phyloP scores from a whole-genome alignment of 192 early-diverging fungal genomes.

The Allomyces javanicus region DNA sequence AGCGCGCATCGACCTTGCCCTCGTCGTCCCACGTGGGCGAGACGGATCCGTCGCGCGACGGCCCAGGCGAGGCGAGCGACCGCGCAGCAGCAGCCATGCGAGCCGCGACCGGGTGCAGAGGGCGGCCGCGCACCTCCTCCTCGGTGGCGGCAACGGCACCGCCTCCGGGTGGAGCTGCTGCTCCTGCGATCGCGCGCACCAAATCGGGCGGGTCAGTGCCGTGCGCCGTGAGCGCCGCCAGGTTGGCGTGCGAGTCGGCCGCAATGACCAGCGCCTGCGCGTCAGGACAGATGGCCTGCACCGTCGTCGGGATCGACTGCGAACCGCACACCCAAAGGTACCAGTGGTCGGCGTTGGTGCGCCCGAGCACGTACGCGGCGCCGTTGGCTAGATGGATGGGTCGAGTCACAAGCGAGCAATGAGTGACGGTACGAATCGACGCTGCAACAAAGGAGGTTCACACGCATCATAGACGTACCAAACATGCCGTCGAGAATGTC shows the following conservation, averaged over 20 bases:
- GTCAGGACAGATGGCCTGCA: background rate
- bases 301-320: background rate
- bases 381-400: conserved; percentile 28
- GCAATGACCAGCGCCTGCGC: conserved; percentile 11
- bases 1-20: too few relatives aligned
- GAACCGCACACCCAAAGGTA: conserved; percentile 59
- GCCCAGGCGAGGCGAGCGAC: conserved; percentile 4
- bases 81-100: too few relatives aligned
- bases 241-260: background rate
- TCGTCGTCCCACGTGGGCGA: too few relatives aligned
- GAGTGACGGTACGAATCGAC: too few relatives aligned
- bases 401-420: too few relatives aligned
- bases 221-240: background rate
- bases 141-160: too few relatives aligned
- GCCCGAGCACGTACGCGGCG: conserved; percentile 78
- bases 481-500: conserved; percentile 43
- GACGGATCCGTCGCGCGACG: background rate
- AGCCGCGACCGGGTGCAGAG: background rate
- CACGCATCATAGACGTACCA: conserved; percentile 8
- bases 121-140: too few relatives aligned
- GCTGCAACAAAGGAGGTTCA: too few relatives aligned
- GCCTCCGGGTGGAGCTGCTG: conserved; percentile 1
- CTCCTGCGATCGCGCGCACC: conserved; percentile 4
- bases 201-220: conserved; percentile 5
- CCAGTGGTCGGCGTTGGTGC: conserved; percentile 91